Conservation (phyloP, 176 grass and related monocot genomes). For the Musa itinerans region DNA sequence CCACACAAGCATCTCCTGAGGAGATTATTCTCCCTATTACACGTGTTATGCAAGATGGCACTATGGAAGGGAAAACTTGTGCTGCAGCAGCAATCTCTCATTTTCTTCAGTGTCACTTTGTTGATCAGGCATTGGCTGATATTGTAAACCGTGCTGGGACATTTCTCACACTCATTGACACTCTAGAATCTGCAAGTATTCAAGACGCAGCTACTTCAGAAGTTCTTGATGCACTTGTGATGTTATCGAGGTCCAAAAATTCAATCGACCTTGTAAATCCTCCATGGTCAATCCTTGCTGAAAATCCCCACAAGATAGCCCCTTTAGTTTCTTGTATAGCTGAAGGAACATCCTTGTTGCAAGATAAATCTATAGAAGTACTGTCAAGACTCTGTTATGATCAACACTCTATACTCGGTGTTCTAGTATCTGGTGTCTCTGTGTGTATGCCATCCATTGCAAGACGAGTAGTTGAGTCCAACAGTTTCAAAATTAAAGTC, state of each 20-base stretch:
- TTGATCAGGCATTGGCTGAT: constrained; percentile 66
- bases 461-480: constrained; percentile 58
- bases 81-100: constrained; percentile 82
- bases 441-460: constrained; percentile 69
- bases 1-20: constrained; percentile 56
- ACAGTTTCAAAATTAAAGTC: constrained; percentile 72
- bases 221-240: constrained; percentile 87
- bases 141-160: constrained; percentile 70
- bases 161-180: constrained; percentile 70
- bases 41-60: constrained; percentile 69
- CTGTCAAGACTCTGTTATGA: constrained; percentile 69
- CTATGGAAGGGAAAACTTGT: constrained; percentile 91
- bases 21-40: constrained; percentile 75
- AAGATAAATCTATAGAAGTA: constrained; percentile 98
- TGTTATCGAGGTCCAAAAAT: constrained; percentile 76
- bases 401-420: constrained; percentile 74
- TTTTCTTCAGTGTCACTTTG: constrained; percentile 50
- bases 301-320: constrained; percentile 78
- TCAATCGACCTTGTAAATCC: constrained; percentile 65
- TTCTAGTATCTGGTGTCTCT: constrained; percentile 65
- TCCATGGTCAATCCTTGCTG: constrained; percentile 83
- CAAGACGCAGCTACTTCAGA: constrained; percentile 74
- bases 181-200: constrained; percentile 69
- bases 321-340: constrained; percentile 83
- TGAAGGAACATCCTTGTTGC: constrained; percentile 67